Evolutionary conservation across 306 rosid species (phyloP).

Genomic region (Acacia confusa): DNA sequence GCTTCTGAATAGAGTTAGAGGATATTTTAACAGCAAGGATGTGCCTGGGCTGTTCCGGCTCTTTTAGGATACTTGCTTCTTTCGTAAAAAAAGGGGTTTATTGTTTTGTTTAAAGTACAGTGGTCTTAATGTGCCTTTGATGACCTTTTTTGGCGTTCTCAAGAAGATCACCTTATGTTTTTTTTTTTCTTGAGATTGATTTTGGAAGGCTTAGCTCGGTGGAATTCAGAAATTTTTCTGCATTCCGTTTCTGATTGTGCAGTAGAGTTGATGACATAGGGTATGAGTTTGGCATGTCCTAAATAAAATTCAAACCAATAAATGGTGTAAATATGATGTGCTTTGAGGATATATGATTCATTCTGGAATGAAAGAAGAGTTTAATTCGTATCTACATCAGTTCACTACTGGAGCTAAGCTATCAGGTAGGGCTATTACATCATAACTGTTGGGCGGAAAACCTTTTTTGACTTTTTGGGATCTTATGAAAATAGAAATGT

Average conservation of each 20-base stretch:
- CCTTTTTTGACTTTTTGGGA: neutral
- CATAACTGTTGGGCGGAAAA: neutral
- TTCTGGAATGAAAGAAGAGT: neutral
- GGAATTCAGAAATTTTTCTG: neutral
- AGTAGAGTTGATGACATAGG: neutral
- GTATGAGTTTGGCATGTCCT: constrained; percentile 21
- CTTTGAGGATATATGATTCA: neutral
- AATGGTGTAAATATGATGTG: neutral
- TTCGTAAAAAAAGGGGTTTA: neutral
- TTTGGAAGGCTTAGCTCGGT: neutral
- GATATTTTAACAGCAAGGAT: neutral
- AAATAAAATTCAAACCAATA: neutral
- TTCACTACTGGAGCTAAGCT: neutral
- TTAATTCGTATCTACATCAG: neutral
- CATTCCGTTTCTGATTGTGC: neutral
- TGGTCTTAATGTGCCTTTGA: neutral
- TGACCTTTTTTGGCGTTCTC: neutral
- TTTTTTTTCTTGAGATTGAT: neutral
- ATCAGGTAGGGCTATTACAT: neutral
- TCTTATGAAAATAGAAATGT: neutral
- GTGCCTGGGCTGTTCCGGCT: neutral
- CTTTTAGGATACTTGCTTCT: neutral
- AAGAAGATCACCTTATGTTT: neutral
- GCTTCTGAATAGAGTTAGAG: neutral
- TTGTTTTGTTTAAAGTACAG: neutral